Conservation (phyloP, 2,329 filamentous ascomycete species). For the Aspergillaceae sp. region DNA sequence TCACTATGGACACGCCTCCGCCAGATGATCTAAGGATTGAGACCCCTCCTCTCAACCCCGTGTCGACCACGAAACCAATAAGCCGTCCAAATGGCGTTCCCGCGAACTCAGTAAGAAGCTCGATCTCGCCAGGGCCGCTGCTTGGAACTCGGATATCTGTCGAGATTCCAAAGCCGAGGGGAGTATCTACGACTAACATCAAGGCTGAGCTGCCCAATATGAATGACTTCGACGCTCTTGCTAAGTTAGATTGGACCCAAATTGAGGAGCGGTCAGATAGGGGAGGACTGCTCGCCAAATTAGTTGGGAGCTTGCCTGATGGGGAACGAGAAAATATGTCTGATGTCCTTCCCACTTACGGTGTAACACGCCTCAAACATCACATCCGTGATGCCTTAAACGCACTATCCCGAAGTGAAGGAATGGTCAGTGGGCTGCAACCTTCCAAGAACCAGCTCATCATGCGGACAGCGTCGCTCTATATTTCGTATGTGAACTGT, state of each 20-base stretch:
- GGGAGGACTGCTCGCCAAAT: slow-evolving; percentile 23
- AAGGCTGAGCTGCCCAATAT: slow-evolving; percentile 8
- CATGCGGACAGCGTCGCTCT: slow-evolving; percentile 20
- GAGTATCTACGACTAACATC: not conserved
- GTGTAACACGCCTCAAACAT: slow-evolving; percentile 4
- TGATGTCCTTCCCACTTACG: slow-evolving; percentile 8
- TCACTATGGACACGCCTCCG: slow-evolving; percentile 19
- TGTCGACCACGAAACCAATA: slow-evolving; percentile 1
- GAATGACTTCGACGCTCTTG: slow-evolving; percentile 20
- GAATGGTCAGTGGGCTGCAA: slow-evolving; percentile 4
- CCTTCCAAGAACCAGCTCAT: slow-evolving; percentile 5
- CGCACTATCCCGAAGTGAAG: slow-evolving; percentile 5
- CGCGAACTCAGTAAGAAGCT: slow-evolving; percentile 2
- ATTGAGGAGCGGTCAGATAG: slow-evolving; percentile 34
- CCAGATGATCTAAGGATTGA: slow-evolving; percentile 19
- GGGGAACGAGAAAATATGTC: slow-evolving; percentile 13
- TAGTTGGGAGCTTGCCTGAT: slow-evolving; percentile 13
- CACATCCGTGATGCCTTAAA: slow-evolving; percentile 10
- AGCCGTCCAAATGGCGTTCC: slow-evolving; percentile 4
- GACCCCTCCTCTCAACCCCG: slow-evolving; percentile 30
- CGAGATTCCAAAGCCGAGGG: slow-evolving; percentile 3
- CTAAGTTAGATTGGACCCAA: slow-evolving; percentile 24
- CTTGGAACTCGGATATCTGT: slow-evolving; percentile 4
- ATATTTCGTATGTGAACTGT: slow-evolving; percentile 26
- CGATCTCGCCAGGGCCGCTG: slow-evolving; percentile 11